Conservation (phyloP, 1,284 basidiomycete species). For the Melampsora americana region DNA sequence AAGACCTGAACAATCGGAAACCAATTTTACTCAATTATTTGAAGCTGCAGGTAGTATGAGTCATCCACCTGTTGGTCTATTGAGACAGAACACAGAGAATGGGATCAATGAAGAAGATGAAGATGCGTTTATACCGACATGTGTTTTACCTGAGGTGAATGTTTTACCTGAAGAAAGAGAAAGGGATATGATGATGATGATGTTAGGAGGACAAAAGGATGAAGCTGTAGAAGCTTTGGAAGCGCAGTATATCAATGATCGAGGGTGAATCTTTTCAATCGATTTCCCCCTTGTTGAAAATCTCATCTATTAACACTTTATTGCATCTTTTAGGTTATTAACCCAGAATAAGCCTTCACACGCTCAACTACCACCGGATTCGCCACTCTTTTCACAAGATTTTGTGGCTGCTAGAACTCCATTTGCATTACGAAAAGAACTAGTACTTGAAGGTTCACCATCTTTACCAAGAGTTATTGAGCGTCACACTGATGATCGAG, state of each 20-base stretch:
- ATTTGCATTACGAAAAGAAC: conserved; percentile 35
- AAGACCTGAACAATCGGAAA: background rate
- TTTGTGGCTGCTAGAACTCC: conserved; percentile 26
- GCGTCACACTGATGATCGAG: background rate
- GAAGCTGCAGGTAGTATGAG: conserved; percentile 23
- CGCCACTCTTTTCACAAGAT: conserved; percentile 40
- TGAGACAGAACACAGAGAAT: conserved; percentile 19
- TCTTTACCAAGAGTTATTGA: background rate
- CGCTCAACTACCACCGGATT: conserved; percentile 23
- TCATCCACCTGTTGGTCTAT: conserved; percentile 26
- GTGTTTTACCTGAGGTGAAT: conserved; percentile 38
- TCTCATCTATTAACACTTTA: background rate
- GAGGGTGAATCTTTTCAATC: conserved; percentile 24
- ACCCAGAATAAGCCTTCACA: conserved; percentile 37
- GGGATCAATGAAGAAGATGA: conserved; percentile 13
- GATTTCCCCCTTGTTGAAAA: background rate
- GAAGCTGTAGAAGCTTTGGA: conserved; percentile 22
- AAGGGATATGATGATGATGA: conserved; percentile 43
- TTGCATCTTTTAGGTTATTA: conserved; percentile 26
- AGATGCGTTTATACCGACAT: conserved; percentile 3
- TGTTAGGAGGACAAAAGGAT: conserved; percentile 30
- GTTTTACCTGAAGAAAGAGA: conserved; percentile 44
- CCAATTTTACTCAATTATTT: conserved; percentile 32
- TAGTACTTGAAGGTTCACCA: background rate
- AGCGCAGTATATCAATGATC: conserved; percentile 41